Base-by-base conservation (phyloP, 441 rosid genomes). In the Pelargonium myrrhifolium region DNA sequence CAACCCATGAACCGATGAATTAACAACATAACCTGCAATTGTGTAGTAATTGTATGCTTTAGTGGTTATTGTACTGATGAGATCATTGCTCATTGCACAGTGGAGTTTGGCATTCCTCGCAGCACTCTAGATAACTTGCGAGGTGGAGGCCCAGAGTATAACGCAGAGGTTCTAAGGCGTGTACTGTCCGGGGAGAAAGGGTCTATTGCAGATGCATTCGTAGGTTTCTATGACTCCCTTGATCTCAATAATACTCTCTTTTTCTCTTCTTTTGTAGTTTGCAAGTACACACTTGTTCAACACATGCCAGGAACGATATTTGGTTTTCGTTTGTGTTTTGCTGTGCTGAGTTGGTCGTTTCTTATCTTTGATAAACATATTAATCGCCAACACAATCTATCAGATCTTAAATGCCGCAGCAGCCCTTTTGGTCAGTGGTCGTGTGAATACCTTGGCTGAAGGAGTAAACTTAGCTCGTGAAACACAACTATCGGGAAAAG, bases 361-460 rank as follows among this genome's bases (percentile, higher is more conserved):
- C 45, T 22, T 4, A 63, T 22, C 4, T n/a, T 11, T 14, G 20
- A 1, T 35, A 37, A 42, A 68, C 40, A 55, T 68, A 20, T 35
- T 0, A 8, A 7, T 62, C 66, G 47, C 3, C 0, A 4, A 53
- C 63, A 47, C 61, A 49, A 69, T 69, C 26, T 62, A 21, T 65
- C 83, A 94, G 99, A 84, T 92, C 74, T 83, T 94, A 20, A 92
- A 90, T 74, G 93, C 99, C 65, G 99, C 94, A 10, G 96, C 98
- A 12, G 94, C 98, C 55, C 90, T 92, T 6, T 62, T 87, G 66
- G 98, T 94, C 7, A 76, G 89, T 63, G 82, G 87, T 62, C 65
- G 9, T 58, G 96, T 81, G 43, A 70, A 71, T n/a, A 83, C 88
- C 9, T 79, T 92, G 14, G 87, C 79, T 15, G 87, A 88, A 70